Evolutionary conservation across 371 early-diverging fungal species (phyloP), one percentile per base, ranked within the genome.

Genomic region (Vairimorpha apis): DNA sequence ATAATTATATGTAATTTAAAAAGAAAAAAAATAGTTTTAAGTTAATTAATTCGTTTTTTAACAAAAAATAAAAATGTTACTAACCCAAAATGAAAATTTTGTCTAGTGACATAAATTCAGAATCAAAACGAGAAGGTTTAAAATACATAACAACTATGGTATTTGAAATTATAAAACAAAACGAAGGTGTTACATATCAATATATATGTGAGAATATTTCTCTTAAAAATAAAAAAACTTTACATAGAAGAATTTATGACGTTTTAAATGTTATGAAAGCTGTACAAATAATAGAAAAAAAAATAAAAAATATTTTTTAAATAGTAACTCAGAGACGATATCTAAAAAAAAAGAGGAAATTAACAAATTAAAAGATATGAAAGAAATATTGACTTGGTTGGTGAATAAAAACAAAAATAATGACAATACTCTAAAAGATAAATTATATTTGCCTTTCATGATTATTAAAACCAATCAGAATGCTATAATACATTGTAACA

Each of bases 221-320:
- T 16, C 32, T 67, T 30, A 25, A 35, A 32, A 80, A 70, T 32
- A 67, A 33, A 27, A 67, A 76, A 32, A 80, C 80, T 0, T n/a
- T 67, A n/a, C 56, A 65, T 23, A 65, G 80, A 44, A 33, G 80
- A 33, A 75, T 80, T 32, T 80, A 80, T 45, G 80, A 80, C 37
- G 77, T 80, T 18, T 32, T 80, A 27, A 80, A 74, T 63, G 77
- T 80, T 0, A 77, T 80, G 77, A 53, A 76, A 37, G 74, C 80
- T n/a, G 67, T 80, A 25, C 70, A 77, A 43, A 33, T 80, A 4
- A 49, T 80, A 14, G 67, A 33, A 7, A 77, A 45, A 63, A 60
- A 27, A 49, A 59, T 4, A 73, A 72, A 44, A 56, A 60, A 18
- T 80, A 77, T 49, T 73, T 44, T 35, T 25, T 80, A 21, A 55